Evolutionary conservation across 495 filamentous ascomycete genomes (phyloP), one percentile per base, ranked within the genome.

Genomic region (Pseudomonodictys pantanalensis): DNA sequence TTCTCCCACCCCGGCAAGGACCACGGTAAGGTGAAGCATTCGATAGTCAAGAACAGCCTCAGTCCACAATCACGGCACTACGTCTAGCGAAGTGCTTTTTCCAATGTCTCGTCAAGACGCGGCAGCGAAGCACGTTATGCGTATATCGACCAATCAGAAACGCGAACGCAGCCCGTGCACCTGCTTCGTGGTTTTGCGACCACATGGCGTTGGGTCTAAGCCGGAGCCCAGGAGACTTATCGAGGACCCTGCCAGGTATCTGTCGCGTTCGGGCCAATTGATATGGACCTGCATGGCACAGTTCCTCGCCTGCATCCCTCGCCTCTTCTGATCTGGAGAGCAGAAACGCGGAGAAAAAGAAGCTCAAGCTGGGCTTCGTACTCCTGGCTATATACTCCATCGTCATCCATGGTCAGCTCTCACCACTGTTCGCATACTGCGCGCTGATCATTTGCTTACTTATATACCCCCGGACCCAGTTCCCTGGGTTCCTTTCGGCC

Each of bases 261-360:
- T n/a, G n/a, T n/a, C n/a, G 1, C 3, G 15, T 23, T 11, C 32
- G n/a, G 33, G 51, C 57, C 57, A 60, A 60, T 60, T 60, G 49
- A 53, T 60, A 45, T 29, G 18, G 12, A 4, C 20, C 29, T n/a
- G 30, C 11, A 60, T 32, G 57, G 48, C 57, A 60, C 57, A 22
- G 26, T 32, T 41, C 48, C 48, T 29, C 42, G 41, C 20, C 3
- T 5, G 7, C 48, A 45, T 9, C 20, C 17, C 26, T 15, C 15
- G 29, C 35, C 32, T 23, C 17, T 51, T 33, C 4, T 12, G 18
- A 15, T 18, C 44, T 39, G 26, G 43, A n/a, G 18, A 17, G 9
- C 28, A 45, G 39, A 52, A 52, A 35, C 35, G 30, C 47, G 15
- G 45, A 10, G 23, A 35, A 51, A 41, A 59, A 51, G 46, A 33